Evolutionary conservation across 2,329 filamentous ascomycete species (phyloP).

Genomic region (Rugonectria rugulosa): DNA sequence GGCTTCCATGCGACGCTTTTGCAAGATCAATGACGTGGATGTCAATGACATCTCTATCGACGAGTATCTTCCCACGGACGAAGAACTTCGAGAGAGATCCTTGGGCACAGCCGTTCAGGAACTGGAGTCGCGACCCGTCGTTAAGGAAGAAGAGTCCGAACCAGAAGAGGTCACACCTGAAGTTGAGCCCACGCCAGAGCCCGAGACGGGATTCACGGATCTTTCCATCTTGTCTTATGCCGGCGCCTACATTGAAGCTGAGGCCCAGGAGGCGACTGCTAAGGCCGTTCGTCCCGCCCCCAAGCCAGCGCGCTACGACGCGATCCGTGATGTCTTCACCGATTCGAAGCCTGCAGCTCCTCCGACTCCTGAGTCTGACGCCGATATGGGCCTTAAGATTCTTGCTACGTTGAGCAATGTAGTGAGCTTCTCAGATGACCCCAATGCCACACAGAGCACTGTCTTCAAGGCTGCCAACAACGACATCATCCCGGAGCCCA

Average conservation of each 20-base stretch:
- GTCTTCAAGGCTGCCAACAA: conserved; percentile 1
- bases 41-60: conserved; percentile 43
- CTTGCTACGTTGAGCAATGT: conserved; percentile 47
- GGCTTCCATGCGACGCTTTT: conserved; percentile 47
- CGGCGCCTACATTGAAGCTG: conserved; percentile 42
- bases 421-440: conserved; percentile 36
- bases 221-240: conserved; percentile 44
- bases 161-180: conserved; percentile 37
- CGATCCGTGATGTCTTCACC: conserved; percentile 53
- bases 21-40: conserved; percentile 45
- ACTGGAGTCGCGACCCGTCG: conserved; percentile 40
- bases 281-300: conserved; percentile 37
- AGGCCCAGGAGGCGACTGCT: conserved; percentile 37
- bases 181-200: conserved; percentile 33
- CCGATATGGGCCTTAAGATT: conserved; percentile 40
- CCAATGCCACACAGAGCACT: conserved; percentile 21
- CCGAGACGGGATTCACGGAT: conserved; percentile 37
- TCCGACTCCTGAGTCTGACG: conserved; percentile 35
- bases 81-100: conserved; percentile 45
- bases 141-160: conserved; percentile 38
- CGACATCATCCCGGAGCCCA: neutral
- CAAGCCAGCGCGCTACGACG: conserved; percentile 46
- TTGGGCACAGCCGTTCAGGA: conserved; percentile 47
- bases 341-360: conserved; percentile 43
- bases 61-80: conserved; percentile 44